Base-by-base conservation (phyloP, 495 filamentous ascomycete genomes). In the Xylaria sp. region DNA sequence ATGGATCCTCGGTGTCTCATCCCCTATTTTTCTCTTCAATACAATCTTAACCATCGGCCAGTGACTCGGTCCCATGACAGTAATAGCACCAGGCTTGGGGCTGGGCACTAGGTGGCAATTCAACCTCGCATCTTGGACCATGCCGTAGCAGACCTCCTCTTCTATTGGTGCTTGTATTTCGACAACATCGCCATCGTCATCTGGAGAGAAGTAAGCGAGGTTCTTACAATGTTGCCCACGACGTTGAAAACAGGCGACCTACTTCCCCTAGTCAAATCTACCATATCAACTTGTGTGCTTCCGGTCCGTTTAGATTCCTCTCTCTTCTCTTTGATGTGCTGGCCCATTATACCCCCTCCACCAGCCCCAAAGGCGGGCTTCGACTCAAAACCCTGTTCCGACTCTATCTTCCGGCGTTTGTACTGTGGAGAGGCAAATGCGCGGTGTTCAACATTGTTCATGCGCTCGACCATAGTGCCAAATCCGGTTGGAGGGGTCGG, bases 91-190 rank as follows among this genome's bases (percentile, higher is more conserved):
- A 3, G 90, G 89, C 71, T 88, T 90, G 0, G 92, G 87, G 3
- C 79, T 82, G 5, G 90, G 95, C 2, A 97, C 87, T 17, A 81
- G 76, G 71, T 89, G 84, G 24, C 92, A 90, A 48, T 91, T 90
- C 68, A 97, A 82, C 62, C 81, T 90, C 5, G 90, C 90, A 24
- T 85, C 84, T 46, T 93, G 88, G 24, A 98, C 76, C 78, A 90
- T 91, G 9, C 96, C 96, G 77, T 93, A 94, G 81, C 96, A 98
- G 33, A 98, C 92, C 74, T 93, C 90, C 74, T 91, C 86, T 24
- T 86, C 82, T 29, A 72, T 81, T 7, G 76, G 50, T 59, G 82
- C 71, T 14, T 79, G 78, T 59, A 88, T 55, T 62, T 86, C 64
- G n/a, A 87, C 77, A 2, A 87, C 61, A 17, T 90, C 83, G 46